phyloP scores from a whole-genome alignment of 2,329 filamentous ascomycete genomes.

The Cryphonectria naterciae region DNA sequence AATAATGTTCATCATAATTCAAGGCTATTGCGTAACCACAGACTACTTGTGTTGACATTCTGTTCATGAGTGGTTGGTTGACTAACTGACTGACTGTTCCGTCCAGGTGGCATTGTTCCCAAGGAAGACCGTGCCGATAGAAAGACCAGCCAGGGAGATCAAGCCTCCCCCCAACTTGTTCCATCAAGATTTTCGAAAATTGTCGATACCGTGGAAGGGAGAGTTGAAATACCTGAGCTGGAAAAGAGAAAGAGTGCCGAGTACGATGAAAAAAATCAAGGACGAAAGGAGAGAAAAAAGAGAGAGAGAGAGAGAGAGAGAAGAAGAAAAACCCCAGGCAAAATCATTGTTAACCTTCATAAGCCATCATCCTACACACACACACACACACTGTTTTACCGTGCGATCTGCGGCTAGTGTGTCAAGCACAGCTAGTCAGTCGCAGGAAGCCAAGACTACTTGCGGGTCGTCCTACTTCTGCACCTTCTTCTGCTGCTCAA shows the following conservation, averaged over 20 bases:
- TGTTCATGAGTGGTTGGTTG: slow-evolving; percentile 20
- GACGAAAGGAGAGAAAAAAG: not conserved
- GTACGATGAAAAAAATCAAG: not conserved
- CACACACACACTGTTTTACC: not conserved
- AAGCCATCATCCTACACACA: slow-evolving; percentile 21
- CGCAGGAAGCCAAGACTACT: not conserved
- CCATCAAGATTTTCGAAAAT: not conserved
- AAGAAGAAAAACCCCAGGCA: no score
- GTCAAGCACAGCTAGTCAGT: not conserved
- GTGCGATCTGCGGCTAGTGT: not conserved
- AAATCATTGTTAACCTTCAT: slow-evolving; percentile 17
- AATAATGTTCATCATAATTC: slow-evolving; percentile 3
- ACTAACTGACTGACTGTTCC: slow-evolving; percentile 10
- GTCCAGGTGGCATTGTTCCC: slow-evolving; percentile 20
- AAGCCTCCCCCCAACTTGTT: not conserved
- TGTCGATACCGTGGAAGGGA: not conserved
- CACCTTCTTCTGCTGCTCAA: slow-evolving; percentile 54
- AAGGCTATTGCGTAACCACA: slow-evolving; percentile 6
- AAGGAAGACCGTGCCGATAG: slow-evolving; percentile 3
- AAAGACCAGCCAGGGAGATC: not conserved
- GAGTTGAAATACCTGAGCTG: slow-evolving; percentile 7
- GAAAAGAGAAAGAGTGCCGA: slow-evolving; percentile 5
- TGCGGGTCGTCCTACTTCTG: slow-evolving; percentile 3
- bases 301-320: not conserved
- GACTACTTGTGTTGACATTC: slow-evolving; percentile 25